These are phyloP conservation scores for Lactarius hengduanensis DNA, from an alignment of 768 basidiomycete species.

Conservation along the genomic window DNA sequence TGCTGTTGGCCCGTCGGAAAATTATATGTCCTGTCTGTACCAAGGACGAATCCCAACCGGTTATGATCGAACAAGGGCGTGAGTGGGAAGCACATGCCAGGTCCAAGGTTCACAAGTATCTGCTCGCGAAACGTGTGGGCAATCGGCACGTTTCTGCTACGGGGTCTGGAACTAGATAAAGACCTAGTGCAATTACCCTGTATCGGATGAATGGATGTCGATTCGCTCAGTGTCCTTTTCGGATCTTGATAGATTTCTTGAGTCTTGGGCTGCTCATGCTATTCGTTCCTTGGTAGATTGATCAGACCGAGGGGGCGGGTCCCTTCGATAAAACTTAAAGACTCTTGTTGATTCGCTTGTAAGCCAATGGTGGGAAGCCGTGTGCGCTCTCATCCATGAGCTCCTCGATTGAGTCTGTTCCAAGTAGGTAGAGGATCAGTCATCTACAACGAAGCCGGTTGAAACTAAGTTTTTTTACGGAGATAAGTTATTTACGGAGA, in stretches of 20 bases:
- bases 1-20: slow-evolving; percentile 56
- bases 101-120: slow-evolving; percentile 56
- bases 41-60: slow-evolving; percentile 49
- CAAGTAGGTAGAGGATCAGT: background rate
- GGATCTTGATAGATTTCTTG: background rate
- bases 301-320: background rate
- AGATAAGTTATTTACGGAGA: background rate
- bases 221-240: background rate
- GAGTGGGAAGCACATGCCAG: slow-evolving; percentile 57
- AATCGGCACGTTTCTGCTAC: background rate
- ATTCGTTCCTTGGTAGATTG: background rate
- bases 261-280: background rate
- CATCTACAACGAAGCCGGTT: background rate
- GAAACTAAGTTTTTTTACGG: background rate
- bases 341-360: background rate
- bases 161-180: background rate
- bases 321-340: background rate
- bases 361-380: background rate
- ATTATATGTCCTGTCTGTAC: slow-evolving; percentile 66
- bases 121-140: slow-evolving; percentile 33
- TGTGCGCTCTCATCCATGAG: background rate
- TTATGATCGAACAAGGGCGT: slow-evolving; percentile 57
- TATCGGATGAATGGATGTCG: background rate
- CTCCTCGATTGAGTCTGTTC: background rate
- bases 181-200: background rate